Base-by-base conservation (phyloP, 2,329 filamentous ascomycete species). In the Colletotrichum gloeosporioides region DNA sequence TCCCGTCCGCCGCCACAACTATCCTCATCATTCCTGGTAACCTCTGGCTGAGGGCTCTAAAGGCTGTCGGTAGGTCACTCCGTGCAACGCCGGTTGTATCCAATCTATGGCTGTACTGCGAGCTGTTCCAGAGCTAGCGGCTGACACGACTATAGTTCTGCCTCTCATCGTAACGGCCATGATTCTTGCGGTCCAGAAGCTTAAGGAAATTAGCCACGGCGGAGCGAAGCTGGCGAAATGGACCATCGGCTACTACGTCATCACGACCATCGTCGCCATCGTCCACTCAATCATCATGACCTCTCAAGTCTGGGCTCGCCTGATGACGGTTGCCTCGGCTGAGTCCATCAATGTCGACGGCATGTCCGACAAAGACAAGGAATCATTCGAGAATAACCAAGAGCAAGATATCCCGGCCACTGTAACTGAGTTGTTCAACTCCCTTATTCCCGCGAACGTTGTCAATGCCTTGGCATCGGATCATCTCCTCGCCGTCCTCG, bases 121-220 rank as follows among this genome's bases (percentile, higher is more conserved):
- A 6, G 15, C 29, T 12, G 12, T 62, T 22, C 22, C 32, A 57
- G 29, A 57, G 25, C 13, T 49, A 18, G 31, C n/a, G 10, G n/a
- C 59, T 76, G 59, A 76, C 65, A 57, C 10, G 39, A n/a, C 4
- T 15, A 7, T 6, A 89, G 89, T 90, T 1, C 82, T 90, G 3
- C 89, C 89, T 3, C 81, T 90, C 70, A 90, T 90, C 57, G 82
- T 90, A 31, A 86, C 85, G 9, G 88, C 89, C 29, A 90, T 90
- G 84, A 86, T 90, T 63, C 83, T 90, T 22, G 87, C 89, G 7
- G 83, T 90, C 8, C 87, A 88, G 63, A 84, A 85, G n/a, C 83
- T 90, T 9, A 85, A 87, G 22, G 84, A 82, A 8, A 88, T 90
- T 85, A 82, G 86, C 13, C 79, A 84, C 12, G 85, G 86, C 15